Percentiles rank a stretch among this genome's conserved stretches.
Conservation (phyloP, 225 moss, liverwort and hornwort species). For the Lunularia cruciata region DNA sequence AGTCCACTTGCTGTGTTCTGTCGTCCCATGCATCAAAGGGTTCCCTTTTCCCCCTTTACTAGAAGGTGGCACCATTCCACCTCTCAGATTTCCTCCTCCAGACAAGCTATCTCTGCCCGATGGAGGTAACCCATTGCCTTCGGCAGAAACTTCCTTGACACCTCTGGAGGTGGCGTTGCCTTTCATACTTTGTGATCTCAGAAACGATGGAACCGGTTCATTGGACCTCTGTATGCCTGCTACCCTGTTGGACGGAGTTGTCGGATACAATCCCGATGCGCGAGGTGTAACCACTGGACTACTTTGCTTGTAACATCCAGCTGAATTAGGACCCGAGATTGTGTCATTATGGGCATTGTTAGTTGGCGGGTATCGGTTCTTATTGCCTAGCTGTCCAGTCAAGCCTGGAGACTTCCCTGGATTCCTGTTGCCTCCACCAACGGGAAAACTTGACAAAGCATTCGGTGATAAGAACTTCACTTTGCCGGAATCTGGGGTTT, state of each 20-base stretch:
- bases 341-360: conserved; percentile 14
- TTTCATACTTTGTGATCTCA: conserved; percentile 23
- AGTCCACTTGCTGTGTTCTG: conserved; percentile 24
- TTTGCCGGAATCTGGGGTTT: conserved; percentile 72
- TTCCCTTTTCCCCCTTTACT: background rate
- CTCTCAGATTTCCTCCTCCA: conserved; percentile 29
- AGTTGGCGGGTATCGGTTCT: conserved; percentile 22
- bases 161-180: conserved; percentile 11
- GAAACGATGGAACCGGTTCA: conserved; percentile 21
- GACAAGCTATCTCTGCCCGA: conserved; percentile 17
- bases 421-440: conserved; percentile 53
- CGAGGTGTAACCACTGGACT: conserved; percentile 17
- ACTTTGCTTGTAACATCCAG: conserved; percentile 24
- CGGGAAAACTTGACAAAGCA: conserved; percentile 57
- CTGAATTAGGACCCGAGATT: background rate
- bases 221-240: conserved; percentile 20
- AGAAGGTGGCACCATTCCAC: background rate
- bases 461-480: conserved; percentile 81
- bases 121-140: conserved; percentile 27
- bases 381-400: conserved; percentile 32
- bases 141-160: conserved; percentile 22
- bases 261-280: conserved; percentile 7
- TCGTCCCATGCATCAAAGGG: conserved; percentile 3
- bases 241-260: conserved; percentile 22
- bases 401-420: conserved; percentile 46